phyloP scores from a whole-genome alignment of 2,329 filamentous ascomycete genomes.

The Elsinoe arachidis region DNA sequence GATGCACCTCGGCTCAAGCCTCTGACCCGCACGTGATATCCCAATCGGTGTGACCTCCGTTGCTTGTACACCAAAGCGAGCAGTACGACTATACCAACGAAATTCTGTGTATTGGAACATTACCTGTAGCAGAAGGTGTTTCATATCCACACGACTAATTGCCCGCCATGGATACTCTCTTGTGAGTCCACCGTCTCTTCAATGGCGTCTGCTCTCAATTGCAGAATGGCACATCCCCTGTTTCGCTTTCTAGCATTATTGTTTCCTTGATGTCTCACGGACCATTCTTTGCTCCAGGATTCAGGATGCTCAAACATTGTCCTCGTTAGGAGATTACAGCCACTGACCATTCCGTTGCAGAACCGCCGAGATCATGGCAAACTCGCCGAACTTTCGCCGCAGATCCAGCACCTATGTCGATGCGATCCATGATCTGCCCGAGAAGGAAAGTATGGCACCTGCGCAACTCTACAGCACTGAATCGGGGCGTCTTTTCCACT shows the following conservation, averaged over 20 bases:
- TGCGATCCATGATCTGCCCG: constrained; percentile 86
- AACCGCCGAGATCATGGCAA: constrained; percentile 85
- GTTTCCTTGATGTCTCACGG: too few species aligned
- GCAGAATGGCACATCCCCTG: too few species aligned
- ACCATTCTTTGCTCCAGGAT: not conserved
- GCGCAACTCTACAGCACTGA: constrained; percentile 98
- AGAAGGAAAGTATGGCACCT: constrained; percentile 76
- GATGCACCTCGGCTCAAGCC: not conserved
- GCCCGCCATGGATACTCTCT: constrained; percentile 50
- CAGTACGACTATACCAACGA: not conserved
- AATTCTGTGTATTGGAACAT: not conserved
- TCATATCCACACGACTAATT: not conserved
- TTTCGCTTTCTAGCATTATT: too few species aligned
- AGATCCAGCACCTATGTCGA: constrained; percentile 95
- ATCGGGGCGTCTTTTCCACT: constrained; percentile 93
- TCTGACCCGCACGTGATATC: not conserved
- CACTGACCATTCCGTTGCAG: constrained; percentile 35
- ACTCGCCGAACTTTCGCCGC: constrained; percentile 79
- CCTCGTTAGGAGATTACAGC: too few species aligned
- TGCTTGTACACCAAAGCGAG: not conserved
- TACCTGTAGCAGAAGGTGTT: too few species aligned
- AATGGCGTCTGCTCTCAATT: not conserved
- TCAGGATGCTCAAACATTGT: not conserved
- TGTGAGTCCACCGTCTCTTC: constrained; percentile 39
- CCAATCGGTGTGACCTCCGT: not conserved